A percentile compares a stretch with the other conserved stretches of the same genome.
These are phyloP conservation scores for Boletus subcaerulescens DNA, from an alignment of 768 basidiomycete species.

Conservation along the genomic window DNA sequence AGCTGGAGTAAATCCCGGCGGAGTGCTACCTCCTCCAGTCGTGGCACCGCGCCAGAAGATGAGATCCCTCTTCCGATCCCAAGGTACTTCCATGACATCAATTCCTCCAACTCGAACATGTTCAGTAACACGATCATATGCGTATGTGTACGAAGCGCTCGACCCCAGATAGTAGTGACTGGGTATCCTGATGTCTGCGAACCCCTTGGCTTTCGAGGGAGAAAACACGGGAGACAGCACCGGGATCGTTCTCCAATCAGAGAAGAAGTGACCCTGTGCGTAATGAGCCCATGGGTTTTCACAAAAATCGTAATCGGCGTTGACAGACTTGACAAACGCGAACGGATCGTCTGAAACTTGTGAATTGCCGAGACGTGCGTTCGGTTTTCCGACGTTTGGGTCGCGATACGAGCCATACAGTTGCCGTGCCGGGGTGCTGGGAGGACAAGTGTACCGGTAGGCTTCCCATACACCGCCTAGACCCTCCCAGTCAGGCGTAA, in stretches of 20 bases:
- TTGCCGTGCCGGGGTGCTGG: constrained; percentile 73
- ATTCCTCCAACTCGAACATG: constrained; percentile 64
- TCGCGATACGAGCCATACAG: constrained; percentile 76
- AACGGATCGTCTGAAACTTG: constrained; percentile 51
- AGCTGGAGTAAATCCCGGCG: constrained; percentile 74
- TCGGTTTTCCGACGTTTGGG: constrained; percentile 30
- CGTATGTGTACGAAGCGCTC: constrained; percentile 82
- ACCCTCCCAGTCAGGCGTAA: constrained; percentile 73
- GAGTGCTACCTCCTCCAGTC: constrained; percentile 89
- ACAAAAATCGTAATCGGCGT: constrained; percentile 78
- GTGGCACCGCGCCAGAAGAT: constrained; percentile 97
- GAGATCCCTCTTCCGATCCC: constrained; percentile 84
- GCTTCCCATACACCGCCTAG: constrained; percentile 91
- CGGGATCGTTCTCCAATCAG: constrained; percentile 89
- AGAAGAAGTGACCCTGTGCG: constrained; percentile 94
- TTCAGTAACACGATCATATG: constrained; percentile 74
- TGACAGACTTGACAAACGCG: constrained; percentile 56
- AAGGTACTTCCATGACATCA: constrained; percentile 84
- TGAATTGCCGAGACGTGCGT: constrained; percentile 28
- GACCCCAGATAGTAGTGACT: constrained; percentile 94
- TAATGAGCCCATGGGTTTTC: constrained; percentile 77
- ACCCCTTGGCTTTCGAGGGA: constrained; percentile 83
- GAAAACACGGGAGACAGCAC: constrained; percentile 93
- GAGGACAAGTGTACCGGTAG: constrained; percentile 87
- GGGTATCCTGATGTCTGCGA: constrained; percentile 88